Conservation (phyloP, 2,329 filamentous ascomycete genomes). For the Arthrobotrys sphaeroides region DNA sequence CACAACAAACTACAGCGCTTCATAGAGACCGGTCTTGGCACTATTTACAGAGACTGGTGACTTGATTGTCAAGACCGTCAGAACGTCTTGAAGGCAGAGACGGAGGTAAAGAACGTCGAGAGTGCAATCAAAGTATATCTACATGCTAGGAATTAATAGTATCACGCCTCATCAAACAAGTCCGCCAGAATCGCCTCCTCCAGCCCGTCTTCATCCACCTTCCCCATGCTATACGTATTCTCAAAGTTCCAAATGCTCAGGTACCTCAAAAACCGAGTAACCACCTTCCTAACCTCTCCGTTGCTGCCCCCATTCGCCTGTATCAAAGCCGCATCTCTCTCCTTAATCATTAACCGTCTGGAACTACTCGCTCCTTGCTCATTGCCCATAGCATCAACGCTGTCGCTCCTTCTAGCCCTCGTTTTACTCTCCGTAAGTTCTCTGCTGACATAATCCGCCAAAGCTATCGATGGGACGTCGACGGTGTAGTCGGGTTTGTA, state of each 20-base stretch:
- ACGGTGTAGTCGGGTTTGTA: conserved; percentile 65
- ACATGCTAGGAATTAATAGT: conserved; percentile 55
- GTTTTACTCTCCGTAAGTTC: conserved; percentile 42
- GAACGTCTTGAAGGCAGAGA: too few relatives aligned
- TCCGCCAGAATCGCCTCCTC: conserved; percentile 73
- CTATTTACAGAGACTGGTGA: too few relatives aligned
- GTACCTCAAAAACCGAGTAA: conserved; percentile 89
- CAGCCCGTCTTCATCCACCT: conserved; percentile 73
- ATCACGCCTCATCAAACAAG: conserved; percentile 75
- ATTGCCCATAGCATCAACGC: conserved; percentile 55
- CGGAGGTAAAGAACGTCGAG: too few relatives aligned
- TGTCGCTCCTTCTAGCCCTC: conserved; percentile 52
- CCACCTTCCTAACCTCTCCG: conserved; percentile 75
- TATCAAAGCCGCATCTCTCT: conserved; percentile 64
- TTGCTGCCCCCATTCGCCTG: conserved; percentile 64
- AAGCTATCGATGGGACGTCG: conserved; percentile 43
- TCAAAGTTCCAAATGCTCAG: conserved; percentile 95
- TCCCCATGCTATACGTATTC: conserved; percentile 84
- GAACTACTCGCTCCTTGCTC: conserved; percentile 58
- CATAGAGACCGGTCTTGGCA: too few relatives aligned
- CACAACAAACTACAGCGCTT: conserved; percentile 39
- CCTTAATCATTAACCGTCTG: conserved; percentile 63
- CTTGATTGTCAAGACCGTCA: too few relatives aligned
- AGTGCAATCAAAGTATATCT: conserved; percentile 56
- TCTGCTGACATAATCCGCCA: conserved; percentile 48